Evolutionary conservation across 139 green algal genomes (phyloP), one percentile per base, ranked within the genome.

Genomic region (Spirogloea muscicola): DNA sequence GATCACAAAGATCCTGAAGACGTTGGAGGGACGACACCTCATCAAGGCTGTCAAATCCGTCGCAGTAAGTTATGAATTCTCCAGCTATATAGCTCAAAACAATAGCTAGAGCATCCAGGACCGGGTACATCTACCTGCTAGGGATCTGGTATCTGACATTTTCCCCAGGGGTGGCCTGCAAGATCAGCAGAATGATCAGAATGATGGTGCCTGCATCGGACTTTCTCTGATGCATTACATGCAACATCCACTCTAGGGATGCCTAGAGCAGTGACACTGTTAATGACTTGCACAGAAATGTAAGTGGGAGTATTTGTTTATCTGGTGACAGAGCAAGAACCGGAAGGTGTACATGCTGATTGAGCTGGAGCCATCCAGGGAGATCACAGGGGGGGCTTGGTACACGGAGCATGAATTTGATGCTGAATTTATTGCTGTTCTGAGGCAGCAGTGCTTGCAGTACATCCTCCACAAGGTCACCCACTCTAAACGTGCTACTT

Each of bases 301-400:
- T 55, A 21, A 31, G 46, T 55, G 46, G 21, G 46, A 55, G 46
- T 55, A 21, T 55, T 21, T 55, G 21, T 55, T 55, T 21, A 21
- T 21, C 29, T 64, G 55, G 7, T 33, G 46, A 0, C 84, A 87
- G 67, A 88, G 90, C 84, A 85, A 84, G 41, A 91, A 85, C 46
- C 71, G 85, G 18, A 95, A 96, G 87, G 85, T 97, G 7, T 97
- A 95, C 88, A 97, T 98, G 91, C 75, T 93, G 16, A 85, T 71
- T 25, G 90, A 95, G 81, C 79, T 97, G 64, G 90, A 97, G 74
- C 92, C 94, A 1, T 86, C 84, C 36, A 67, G 84, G 5, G 92
- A 98, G 74, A 87, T 98, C 42, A 98, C 94, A 9, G 94, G 94
- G 10, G 94, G 94, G 4, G 90, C 92, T 21, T 82, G 76, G 92